Base-by-base conservation (phyloP, 208 protist genomes). In the Leishmania mexicana region DNA sequence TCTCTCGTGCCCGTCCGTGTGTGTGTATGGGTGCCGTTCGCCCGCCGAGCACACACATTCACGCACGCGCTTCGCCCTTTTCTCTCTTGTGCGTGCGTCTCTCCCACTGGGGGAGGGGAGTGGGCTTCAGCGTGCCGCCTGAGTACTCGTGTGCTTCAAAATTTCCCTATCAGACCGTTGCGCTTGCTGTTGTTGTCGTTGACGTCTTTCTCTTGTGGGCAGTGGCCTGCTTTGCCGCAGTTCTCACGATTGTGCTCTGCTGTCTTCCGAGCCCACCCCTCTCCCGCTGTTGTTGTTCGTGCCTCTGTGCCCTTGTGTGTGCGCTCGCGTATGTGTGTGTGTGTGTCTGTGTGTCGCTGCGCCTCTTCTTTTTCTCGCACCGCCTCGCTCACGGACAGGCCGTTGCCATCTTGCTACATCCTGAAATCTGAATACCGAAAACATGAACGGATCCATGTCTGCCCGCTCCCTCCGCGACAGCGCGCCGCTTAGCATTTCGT, bases 401-500 rank as follows among this genome's bases (percentile, higher is more conserved):
- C 24, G 60, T n/a, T n/a, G n/a, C 28, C 31, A 31, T 24, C 13
- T 0, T 38, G 10, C n/a, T 19, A n/a, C n/a, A 24, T 2, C n/a
- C 40, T 38, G 38, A 71, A 28, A 3, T 13, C n/a, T 2, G 3
- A 51, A 35, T 40, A 6, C 28, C 8, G 38, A 58, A n/a, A 24
- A 53, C 31, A 79, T 88, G 81, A 75, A 76, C 51, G 49, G 54
- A 35, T 19, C 64, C 40, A 38, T 58, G 4, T 81, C 82, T 57
- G 70, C 87, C 77, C 83, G 83, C 19, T 80, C 58, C 47, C 42
- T 75, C 38, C 45, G 13, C 2, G 38, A 68, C 21, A 62, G 40
- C 38, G 38, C 24, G 45, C 83, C 79, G 21, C 17, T 40, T 17
- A 42, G 73, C 28, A 54, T 58, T 5, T n/a, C 67, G 28, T 87